Evolutionary conservation across 2,329 filamentous ascomycete species (phyloP).

Genomic region (Capronia coronata): DNA sequence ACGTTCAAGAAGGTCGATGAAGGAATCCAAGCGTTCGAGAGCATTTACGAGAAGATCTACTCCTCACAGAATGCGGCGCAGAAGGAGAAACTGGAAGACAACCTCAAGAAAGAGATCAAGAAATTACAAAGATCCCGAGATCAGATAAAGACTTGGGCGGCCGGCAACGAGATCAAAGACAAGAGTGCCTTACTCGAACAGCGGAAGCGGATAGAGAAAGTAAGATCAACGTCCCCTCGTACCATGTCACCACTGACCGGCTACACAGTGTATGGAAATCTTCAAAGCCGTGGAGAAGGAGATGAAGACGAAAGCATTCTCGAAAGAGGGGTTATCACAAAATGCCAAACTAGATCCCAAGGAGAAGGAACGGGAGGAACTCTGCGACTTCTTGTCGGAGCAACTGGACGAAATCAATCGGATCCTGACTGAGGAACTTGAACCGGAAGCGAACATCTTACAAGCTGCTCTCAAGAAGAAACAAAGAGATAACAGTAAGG

Average conservation of each 20-base stretch:
- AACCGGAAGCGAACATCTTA: slow-evolving; percentile 81
- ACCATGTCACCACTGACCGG: slow-evolving; percentile 5
- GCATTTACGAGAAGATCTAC: slow-evolving; percentile 96
- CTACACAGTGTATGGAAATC: slow-evolving; percentile 69
- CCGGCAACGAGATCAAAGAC: slow-evolving; percentile 98
- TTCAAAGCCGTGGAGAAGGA: slow-evolving; percentile 99
- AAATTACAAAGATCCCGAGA: slow-evolving; percentile 95
- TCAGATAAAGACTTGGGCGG: slow-evolving; percentile 99
- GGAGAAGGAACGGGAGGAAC: slow-evolving; percentile 87
- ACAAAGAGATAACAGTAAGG: slow-evolving; percentile 76
- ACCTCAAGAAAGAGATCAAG: slow-evolving; percentile 98
- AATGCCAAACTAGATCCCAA: slow-evolving; percentile 94
- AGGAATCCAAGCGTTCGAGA: slow-evolving; percentile 85
- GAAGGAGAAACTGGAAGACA: slow-evolving; percentile 97
- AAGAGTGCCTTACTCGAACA: slow-evolving; percentile 92
- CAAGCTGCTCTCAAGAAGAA: slow-evolving; percentile 90
- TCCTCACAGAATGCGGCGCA: slow-evolving; percentile 86
- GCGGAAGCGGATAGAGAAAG: slow-evolving; percentile 93
- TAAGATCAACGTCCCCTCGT: slow-evolving; percentile 37
- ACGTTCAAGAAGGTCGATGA: slow-evolving; percentile 98
- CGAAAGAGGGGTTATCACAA: slow-evolving; percentile 90
- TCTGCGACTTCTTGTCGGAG: slow-evolving; percentile 73
- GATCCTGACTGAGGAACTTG: slow-evolving; percentile 67
- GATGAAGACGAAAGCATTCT: slow-evolving; percentile 99
- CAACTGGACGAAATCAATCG: slow-evolving; percentile 91